These are phyloP conservation scores for Leptosphaerulina australis DNA, from an alignment of 2,329 filamentous ascomycete genomes.

Conservation along the genomic window DNA sequence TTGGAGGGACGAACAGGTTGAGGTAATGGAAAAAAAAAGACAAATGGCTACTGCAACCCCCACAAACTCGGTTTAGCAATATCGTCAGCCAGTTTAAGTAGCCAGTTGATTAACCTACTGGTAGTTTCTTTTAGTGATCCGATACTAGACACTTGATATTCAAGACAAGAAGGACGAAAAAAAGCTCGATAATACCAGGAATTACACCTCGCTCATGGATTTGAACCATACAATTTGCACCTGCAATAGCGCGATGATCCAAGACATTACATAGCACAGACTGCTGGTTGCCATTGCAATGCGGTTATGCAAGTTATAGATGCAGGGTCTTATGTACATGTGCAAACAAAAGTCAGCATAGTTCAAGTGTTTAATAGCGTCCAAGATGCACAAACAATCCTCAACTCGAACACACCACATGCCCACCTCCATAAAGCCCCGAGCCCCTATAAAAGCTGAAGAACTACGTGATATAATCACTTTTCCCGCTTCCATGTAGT, in stretches of 20 bases:
- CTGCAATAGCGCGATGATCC: not conserved
- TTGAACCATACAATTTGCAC: not conserved
- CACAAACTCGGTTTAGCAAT: not conserved
- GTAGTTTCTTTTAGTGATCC: not conserved
- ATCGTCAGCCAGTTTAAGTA: not conserved
- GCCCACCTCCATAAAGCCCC: not conserved
- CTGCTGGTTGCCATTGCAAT: no score
- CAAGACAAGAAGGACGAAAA: not conserved
- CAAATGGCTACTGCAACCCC: not conserved
- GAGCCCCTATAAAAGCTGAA: not conserved
- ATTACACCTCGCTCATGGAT: not conserved
- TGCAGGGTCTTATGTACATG: no score
- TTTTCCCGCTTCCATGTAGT: slow-evolving; percentile 30
- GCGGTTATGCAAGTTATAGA: no score
- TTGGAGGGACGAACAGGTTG: slow-evolving; percentile 46
- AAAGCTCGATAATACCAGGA: not conserved
- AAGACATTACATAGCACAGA: not conserved
- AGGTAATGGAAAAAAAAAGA: not conserved
- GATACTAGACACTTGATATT: no score
- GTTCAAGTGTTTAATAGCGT: no score
- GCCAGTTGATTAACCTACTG: not conserved
- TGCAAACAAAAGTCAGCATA: no score
- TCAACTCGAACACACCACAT: not conserved
- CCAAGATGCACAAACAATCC: not conserved
- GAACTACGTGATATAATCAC: slow-evolving; percentile 18